Conservation (phyloP, 257 asterid species). For the Penstemon barbatus region DNA sequence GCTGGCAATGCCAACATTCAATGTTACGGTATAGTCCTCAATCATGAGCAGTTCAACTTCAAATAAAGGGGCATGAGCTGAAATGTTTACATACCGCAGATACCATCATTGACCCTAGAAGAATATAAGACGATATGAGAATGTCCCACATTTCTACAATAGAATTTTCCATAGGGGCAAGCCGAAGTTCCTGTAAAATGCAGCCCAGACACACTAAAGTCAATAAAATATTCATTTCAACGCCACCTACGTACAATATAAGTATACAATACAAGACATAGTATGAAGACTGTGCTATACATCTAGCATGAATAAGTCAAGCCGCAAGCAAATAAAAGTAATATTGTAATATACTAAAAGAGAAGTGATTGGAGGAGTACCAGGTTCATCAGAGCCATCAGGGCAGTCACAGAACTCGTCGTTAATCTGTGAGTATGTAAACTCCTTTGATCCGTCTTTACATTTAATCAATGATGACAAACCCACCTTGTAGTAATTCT, state of each 20-base stretch:
- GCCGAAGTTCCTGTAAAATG: constrained; percentile 86
- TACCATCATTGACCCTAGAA: constrained; percentile 91
- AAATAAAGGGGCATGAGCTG: neutral
- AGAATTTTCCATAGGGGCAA: constrained; percentile 83
- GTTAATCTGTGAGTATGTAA: constrained; percentile 71
- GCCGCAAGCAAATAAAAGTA: neutral
- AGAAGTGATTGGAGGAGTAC: constrained; percentile 36
- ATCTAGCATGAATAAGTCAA: neutral
- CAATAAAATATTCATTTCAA: neutral
- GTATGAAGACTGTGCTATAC: too few species aligned
- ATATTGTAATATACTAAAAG: too few species aligned
- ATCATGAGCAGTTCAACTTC: too few species aligned
- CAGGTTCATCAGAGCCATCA: constrained; percentile 99
- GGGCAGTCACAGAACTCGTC: constrained; percentile 95
- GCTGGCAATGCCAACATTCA: too few species aligned
- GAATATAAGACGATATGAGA: constrained; percentile 63
- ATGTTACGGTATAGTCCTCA: too few species aligned
- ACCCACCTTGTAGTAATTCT: constrained; percentile 49
- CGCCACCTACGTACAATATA: too few species aligned
- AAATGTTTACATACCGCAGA: constrained; percentile 63
- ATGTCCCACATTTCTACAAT: constrained; percentile 87
- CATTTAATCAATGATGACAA: constrained; percentile 57
- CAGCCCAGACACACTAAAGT: neutral
- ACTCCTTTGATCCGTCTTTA: constrained; percentile 76
- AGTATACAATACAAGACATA: too few species aligned